Conservation (phyloP, 2,329 filamentous ascomycete species). For the Cladosporium velox region DNA sequence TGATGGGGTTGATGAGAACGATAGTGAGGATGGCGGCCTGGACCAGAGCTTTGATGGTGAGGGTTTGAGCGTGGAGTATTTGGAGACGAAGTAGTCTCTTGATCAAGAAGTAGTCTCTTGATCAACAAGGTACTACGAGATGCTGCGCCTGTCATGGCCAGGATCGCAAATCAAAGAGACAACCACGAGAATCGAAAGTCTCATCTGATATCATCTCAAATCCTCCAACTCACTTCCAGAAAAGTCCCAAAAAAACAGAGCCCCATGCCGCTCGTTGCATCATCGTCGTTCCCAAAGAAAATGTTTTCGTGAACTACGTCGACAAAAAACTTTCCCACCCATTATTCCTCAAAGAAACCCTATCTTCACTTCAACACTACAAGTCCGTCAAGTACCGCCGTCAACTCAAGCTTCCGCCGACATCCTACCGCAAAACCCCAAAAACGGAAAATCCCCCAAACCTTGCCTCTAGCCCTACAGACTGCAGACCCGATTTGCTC, state of each 20-base stretch:
- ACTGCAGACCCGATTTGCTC: neutral
- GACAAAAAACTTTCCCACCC: neutral
- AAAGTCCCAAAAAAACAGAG: neutral
- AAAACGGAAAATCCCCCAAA: neutral
- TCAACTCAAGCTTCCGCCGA: neutral
- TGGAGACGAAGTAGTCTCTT: neutral
- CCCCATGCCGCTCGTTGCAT: neutral
- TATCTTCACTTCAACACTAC: neutral
- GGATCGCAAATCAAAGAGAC: neutral
- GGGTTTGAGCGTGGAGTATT: conserved; percentile 7
- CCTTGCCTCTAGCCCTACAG: neutral
- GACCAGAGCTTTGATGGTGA: neutral
- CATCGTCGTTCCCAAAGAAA: neutral
- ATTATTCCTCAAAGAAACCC: neutral
- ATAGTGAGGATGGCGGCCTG: neutral
- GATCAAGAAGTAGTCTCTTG: neutral
- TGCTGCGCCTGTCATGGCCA: neutral
- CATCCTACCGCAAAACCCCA: neutral
- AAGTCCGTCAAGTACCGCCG: neutral
- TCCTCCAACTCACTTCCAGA: neutral
- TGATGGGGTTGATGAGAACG: conserved; percentile 1
- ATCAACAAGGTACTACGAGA: neutral
- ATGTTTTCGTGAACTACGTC: neutral
- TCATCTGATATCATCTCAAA: neutral
- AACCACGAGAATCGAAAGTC: neutral